Evolutionary conservation across 2,329 filamentous ascomycete species (phyloP).

Genomic region (Venturia oleaginea): DNA sequence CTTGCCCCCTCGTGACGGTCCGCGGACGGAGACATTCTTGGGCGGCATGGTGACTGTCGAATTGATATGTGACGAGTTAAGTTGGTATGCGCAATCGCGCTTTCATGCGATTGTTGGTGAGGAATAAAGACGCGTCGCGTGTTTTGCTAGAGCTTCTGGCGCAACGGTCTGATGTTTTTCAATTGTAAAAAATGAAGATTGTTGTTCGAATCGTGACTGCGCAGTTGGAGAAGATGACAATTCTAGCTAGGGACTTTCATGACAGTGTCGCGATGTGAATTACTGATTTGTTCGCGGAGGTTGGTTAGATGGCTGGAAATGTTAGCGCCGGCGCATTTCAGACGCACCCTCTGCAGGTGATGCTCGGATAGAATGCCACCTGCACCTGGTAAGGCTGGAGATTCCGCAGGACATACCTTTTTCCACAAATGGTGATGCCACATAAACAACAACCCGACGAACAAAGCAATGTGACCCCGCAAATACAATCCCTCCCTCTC

Average conservation of each 20-base stretch:
- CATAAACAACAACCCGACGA: neutral
- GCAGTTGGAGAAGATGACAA: neutral
- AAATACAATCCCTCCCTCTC: neutral
- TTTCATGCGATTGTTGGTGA: slow-evolving; percentile 1
- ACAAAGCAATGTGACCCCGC: neutral
- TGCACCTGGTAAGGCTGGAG: neutral
- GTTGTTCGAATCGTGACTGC: neutral
- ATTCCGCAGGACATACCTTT: neutral
- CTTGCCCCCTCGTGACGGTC: slow-evolving; percentile 10
- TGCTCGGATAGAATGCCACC: neutral
- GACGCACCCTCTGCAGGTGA: neutral
- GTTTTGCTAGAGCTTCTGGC: neutral
- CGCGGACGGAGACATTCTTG: slow-evolving; percentile 8
- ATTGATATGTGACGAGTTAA: neutral
- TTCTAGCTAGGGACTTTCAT: neutral
- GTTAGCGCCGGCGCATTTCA: neutral
- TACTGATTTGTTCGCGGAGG: neutral
- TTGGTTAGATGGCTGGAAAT: neutral
- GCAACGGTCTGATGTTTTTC: neutral
- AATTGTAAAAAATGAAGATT: neutral
- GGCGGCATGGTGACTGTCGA: slow-evolving; percentile 1
- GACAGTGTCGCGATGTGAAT: neutral
- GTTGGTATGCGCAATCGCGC: neutral
- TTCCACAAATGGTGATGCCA: neutral
- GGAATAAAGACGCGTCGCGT: slow-evolving; percentile 19